Conservation (phyloP, 352 stramenopile genomes). For the Saprolegnia diclina region DNA sequence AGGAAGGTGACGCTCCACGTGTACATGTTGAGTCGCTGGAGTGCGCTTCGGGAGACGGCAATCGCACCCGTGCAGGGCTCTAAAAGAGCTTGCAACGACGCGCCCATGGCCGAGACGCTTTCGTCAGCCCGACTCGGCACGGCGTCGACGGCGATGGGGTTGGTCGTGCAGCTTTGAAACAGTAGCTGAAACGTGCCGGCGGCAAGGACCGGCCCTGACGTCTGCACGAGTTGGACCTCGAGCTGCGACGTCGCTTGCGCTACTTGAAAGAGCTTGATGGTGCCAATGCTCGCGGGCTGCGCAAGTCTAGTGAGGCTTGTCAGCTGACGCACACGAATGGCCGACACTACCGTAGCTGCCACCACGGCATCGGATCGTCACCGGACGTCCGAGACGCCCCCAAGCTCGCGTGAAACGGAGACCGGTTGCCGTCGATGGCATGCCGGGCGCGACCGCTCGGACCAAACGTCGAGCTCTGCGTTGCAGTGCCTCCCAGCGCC, state of each 20-base stretch:
- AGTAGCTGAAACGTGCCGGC: constrained; percentile 15
- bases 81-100: constrained; percentile 60
- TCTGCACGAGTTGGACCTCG: constrained; percentile 20
- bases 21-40: constrained; percentile 45
- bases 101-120: constrained; percentile 38
- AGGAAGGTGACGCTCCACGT: constrained; percentile 70
- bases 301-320: constrained; percentile 29
- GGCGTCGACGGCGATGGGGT: constrained; percentile 46
- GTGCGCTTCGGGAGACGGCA: constrained; percentile 40
- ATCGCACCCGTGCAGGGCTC: constrained; percentile 33
- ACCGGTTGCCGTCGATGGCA: constrained; percentile 61
- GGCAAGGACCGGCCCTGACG: constrained; percentile 3
- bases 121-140: constrained; percentile 54
- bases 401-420: constrained; percentile 39
- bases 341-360: constrained; percentile 45
- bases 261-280: constrained; percentile 32
- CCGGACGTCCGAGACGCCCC: constrained; percentile 43
- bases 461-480: constrained; percentile 64
- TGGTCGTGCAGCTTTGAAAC: constrained; percentile 26
- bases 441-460: constrained; percentile 39
- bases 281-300: constrained; percentile 41
- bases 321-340: background rate
- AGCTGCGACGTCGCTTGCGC: constrained; percentile 9
- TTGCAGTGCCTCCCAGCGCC: constrained; percentile 44
- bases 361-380: constrained; percentile 45